Conservation (phyloP, 805 yeast genomes). For the Schizosaccharomyces japonicus region DNA sequence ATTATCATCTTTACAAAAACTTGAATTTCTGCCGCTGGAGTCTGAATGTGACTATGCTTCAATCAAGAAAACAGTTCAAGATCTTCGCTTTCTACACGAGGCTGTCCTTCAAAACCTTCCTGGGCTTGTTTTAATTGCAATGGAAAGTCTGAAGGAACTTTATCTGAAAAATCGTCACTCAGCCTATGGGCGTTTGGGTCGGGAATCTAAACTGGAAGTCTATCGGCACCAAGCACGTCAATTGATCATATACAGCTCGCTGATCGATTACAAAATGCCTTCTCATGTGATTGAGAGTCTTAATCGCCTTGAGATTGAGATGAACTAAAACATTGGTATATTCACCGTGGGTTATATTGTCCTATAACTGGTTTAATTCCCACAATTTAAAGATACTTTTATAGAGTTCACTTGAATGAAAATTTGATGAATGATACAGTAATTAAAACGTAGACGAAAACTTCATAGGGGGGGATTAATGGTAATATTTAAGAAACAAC, state of each 20-base stretch:
- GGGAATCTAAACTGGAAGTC: not conserved
- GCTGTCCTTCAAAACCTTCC: conserved; percentile 60
- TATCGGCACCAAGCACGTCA: not conserved
- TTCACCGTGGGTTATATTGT: too few relatives aligned
- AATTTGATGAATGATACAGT: too few relatives aligned
- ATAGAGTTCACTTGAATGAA: too few relatives aligned
- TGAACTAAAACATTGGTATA: too few relatives aligned
- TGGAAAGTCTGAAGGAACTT: conserved; percentile 23
- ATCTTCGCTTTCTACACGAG: conserved; percentile 39
- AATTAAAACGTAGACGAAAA: too few relatives aligned
- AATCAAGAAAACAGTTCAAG: conserved; percentile 47
- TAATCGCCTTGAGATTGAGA: conserved; percentile 1
- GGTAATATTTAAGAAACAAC: too few relatives aligned
- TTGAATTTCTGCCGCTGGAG: conserved; percentile 23
- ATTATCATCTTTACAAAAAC: conserved; percentile 1
- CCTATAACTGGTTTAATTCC: too few relatives aligned
- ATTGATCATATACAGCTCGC: conserved; percentile 31
- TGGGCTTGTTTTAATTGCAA: conserved; percentile 48
- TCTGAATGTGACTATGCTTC: conserved; percentile 21
- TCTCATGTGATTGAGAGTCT: not conserved
- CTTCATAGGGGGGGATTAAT: too few relatives aligned
- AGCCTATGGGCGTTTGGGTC: not conserved
- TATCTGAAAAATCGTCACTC: not conserved
- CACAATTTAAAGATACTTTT: too few relatives aligned
- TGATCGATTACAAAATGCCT: conserved; percentile 15